Percentiles rank a stretch among this genome's conserved stretches.
Conservation (phyloP, 2,329 filamentous ascomycete genomes). For the Cordyceps javanica region DNA sequence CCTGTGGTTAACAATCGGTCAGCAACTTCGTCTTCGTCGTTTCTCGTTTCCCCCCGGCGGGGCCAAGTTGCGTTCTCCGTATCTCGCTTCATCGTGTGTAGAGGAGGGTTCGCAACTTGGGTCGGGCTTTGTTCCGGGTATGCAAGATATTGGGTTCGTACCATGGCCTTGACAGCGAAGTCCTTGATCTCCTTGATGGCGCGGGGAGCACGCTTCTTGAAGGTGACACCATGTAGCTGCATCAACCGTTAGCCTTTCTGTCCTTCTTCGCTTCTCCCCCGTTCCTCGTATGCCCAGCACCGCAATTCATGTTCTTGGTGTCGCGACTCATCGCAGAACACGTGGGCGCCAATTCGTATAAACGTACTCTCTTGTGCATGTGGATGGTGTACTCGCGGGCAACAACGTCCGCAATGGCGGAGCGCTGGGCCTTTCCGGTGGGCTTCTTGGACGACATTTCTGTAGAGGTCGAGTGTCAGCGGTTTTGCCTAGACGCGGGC, state of each 20-base stretch:
- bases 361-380: constrained; percentile 81
- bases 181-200: constrained; percentile 99
- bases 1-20: constrained; percentile 45
- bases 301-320: background rate
- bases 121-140: background rate
- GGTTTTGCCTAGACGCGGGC: background rate
- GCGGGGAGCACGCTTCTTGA: constrained; percentile 99
- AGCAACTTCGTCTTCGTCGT: background rate
- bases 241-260: constrained; percentile 15
- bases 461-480: constrained; percentile 13
- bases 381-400: constrained; percentile 99
- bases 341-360: no score
- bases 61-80: background rate
- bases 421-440: constrained; percentile 53
- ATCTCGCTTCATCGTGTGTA: background rate
- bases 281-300: background rate
- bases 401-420: constrained; percentile 98
- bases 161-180: constrained; percentile 93
- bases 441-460: constrained; percentile 40
- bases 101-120: constrained; percentile 1
- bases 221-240: constrained; percentile 91
- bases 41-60: background rate
- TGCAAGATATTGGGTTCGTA: constrained; percentile 48
- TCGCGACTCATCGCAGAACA: background rate
- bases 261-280: no score